Evolutionary conservation across 192 early-diverging fungal genomes (phyloP), one percentile per base, ranked within the genome.

Genomic region (Martensiomyces pterosporus): DNA sequence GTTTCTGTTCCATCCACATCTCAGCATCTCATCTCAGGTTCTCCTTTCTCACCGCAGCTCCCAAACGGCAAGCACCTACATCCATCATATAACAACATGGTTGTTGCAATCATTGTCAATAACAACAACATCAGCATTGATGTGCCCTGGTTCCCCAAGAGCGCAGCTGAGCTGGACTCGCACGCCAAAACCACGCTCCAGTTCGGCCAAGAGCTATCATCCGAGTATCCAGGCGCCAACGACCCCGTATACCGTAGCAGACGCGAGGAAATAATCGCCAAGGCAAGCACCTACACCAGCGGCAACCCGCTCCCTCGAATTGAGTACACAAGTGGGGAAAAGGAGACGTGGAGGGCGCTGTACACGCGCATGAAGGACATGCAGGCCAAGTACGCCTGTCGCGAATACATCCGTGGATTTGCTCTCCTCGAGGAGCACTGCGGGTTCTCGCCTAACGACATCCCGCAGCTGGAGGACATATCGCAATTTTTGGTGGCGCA

Each of bases 121-220:
- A n/a, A n/a, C n/a, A n/a, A n/a, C n/a, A n/a, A n/a, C n/a, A n/a
- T n/a, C n/a, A n/a, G n/a, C n/a, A n/a, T n/a, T 15, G 19, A 5
- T 19, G 75, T 80, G n/a, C 86, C 87, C 24, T 93, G 90, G 90
- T 93, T 90, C 69, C 90, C 90, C 29, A 82, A 86, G 39, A 88
- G 87, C 61, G 79, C 85, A 58, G 41, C 79, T 3, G 90, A 93
- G 64, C 68, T 93, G 53, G 90, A 93, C 57, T 66, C 75, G 12
- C 90, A 87, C 76, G 83, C 86, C 7, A 82, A 85, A 29, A 83
- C 84, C 44, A 86, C 89, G 10, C 76, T 90, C 52, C 80, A 83
- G 55, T 88, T 87, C 69, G 90, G 90, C 12, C 82, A 81, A 52
- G 84, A 83, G 41, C 72, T 85, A 25, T 79, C 66, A 35, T 75